Evolutionary conservation across 2,329 filamentous ascomycete genomes (phyloP), one percentile per base, ranked within the genome.

Genomic region (Myrmaecium sp.): DNA sequence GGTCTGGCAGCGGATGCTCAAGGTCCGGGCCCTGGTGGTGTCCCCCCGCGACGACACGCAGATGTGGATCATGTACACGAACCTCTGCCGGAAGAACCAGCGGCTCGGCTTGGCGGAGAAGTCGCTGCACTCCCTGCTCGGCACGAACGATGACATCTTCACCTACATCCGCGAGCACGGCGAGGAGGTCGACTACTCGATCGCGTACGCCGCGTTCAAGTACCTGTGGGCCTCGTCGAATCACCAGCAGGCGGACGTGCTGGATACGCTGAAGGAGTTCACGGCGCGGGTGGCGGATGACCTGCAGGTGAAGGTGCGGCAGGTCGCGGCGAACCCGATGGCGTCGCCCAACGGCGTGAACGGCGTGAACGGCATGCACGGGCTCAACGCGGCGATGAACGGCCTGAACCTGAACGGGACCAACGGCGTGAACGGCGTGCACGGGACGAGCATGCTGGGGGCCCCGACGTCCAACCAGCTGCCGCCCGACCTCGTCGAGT

Each of bases 61-160:
- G 43, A 98, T 98, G 83, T 94, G 84, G 74, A 95, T 98, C 60
- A 99, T 98, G 49, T 98, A 94, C 49, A 81, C 89, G 42, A 98
- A 95, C 42, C 69, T 98, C 5, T 99, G 91, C 53, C 79, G 91
- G 42, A 99, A 98, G 53, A 93, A 86, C 23, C 79, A 82, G 31
- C 77, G 89, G 16, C 84, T 86, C 64, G 86, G 89, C 6, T 67
- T 99, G 25, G 89, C 89, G 1, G 89, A 98, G 55, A 91, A 93
- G 55, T 91, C 84, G 7, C 60, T 99, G 28, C 84, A 89, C 47
- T 81, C 82, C 33, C 62, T 98, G n/a, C 76, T 94, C 30, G 78
- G 75, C 15, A 71, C 82, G 9, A 62, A 67, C 12, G 61, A 66
- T 17, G 58, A 51, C 23, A 51, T 52, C 15, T 49, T 52, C 23